Evolutionary conservation across 176 grass and related monocot genomes (phyloP), one percentile per base, ranked within the genome.

Genomic region (Cymbopogon citratus): DNA sequence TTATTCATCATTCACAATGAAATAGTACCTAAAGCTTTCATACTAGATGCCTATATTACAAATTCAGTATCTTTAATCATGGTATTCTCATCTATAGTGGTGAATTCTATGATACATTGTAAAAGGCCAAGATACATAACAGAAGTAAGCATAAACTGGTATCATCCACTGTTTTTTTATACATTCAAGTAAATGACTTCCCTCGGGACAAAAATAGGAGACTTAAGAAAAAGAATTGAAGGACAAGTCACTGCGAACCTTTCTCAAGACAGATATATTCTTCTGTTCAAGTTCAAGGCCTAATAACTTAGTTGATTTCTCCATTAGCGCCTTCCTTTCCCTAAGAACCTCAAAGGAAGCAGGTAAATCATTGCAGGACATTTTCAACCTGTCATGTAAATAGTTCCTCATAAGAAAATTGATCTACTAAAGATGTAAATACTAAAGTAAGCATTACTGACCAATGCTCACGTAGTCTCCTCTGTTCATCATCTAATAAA

Each of bases 401-500:
- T 45, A 61, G 1, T 75, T 82, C 18, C 3, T 46, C 31, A 28
- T 85, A 60, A 86, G 33, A 83, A 78, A 31, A 62, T 67, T 19
- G 52, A 61, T 62, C 18, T 40, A 36, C 31, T 71, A 8, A 74
- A 39, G 8, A 40, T n/a, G 75, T 9, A 18, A n/a, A 48, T 21
- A 15, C 24, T 26, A 59, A 19, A 73, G 75, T 41, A 81, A 63
- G 10, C 27, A 48, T 76, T 63, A 80, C 83, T 72, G 26, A 86
- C 90, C 90, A 92, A 69, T 83, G 79, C 43, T 88, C 80, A 48
- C 24, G 79, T 16, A 83, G 19, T 77, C 69, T 85, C 63, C 63
- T 70, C 23, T 80, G 76, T 48, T 92, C 86, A 83, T 80, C 83
- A 51, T 89, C 83, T 40, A 86, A 25, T 86, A 86, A 83, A 66